Evolutionary conservation across 2,329 filamentous ascomycete species (phyloP).

Genomic region (Ophiostoma sp.): DNA sequence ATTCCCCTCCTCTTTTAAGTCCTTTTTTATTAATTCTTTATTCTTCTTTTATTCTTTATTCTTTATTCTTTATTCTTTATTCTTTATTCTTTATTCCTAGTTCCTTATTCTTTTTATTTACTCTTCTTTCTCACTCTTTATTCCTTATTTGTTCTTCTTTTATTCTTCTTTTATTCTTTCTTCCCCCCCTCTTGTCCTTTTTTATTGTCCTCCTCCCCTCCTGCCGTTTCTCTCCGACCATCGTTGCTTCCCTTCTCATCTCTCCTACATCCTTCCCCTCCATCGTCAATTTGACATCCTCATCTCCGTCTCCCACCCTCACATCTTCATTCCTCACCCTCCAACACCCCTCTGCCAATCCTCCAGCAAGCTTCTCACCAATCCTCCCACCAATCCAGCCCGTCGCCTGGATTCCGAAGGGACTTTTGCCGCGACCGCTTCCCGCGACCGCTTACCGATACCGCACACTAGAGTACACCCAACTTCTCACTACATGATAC

Average conservation of each 20-base stretch:
- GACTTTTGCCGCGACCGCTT: neutral
- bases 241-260: slow-evolving; percentile 12
- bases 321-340: neutral
- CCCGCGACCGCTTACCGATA: neutral
- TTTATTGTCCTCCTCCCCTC: slow-evolving; percentile 11
- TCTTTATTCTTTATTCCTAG: too few species aligned
- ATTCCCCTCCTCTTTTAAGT: slow-evolving; percentile 16
- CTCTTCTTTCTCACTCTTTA: slow-evolving; percentile 1
- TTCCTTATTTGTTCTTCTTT: neutral
- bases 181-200: slow-evolving; percentile 3
- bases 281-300: neutral
- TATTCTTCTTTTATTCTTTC: slow-evolving; percentile 11
- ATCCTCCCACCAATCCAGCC: neutral
- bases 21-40: neutral
- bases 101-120: too few species aligned
- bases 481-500: neutral
- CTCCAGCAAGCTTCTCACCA: neutral
- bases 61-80: too few species aligned
- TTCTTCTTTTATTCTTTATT: slow-evolving; percentile 13
- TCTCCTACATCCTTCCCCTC: slow-evolving; percentile 3
- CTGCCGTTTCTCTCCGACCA: slow-evolving; percentile 14
- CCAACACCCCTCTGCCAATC: neutral
- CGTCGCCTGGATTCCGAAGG: neutral
- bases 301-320: too few species aligned
- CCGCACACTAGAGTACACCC: neutral